Percentiles rank a stretch among this genome's conserved stretches.
phyloP scores from a whole-genome alignment of 129 eudicot genomes.

The Daucus carota region DNA sequence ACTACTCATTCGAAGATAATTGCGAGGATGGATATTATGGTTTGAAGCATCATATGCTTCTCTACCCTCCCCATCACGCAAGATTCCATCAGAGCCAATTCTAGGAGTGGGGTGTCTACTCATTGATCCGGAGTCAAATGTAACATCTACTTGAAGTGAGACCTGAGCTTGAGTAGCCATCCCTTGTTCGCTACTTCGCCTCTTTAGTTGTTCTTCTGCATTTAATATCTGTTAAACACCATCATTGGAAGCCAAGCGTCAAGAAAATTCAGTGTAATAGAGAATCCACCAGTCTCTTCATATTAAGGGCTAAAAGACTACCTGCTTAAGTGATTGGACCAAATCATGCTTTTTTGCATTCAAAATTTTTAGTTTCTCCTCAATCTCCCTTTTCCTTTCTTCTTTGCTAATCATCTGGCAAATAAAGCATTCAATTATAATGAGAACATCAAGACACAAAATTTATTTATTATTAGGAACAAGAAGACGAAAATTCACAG shows the following conservation, averaged over 20 bases:
- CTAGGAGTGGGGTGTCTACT: slow-evolving; percentile 60
- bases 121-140: slow-evolving; percentile 73
- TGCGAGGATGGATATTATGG: slow-evolving; percentile 47
- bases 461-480: not conserved
- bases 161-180: slow-evolving; percentile 37
- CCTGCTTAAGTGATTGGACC: slow-evolving; percentile 91
- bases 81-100: slow-evolving; percentile 57
- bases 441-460: not conserved
- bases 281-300: not conserved
- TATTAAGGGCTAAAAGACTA: slow-evolving; percentile 14
- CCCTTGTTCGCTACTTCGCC: slow-evolving; percentile 54
- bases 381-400: slow-evolving; percentile 66
- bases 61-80: slow-evolving; percentile 44
- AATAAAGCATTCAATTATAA: not conserved
- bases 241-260: slow-evolving; percentile 1
- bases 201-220: slow-evolving; percentile 87
- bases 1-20: slow-evolving; percentile 61
- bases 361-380: slow-evolving; percentile 63
- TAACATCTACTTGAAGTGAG: slow-evolving; percentile 71
- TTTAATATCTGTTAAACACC: slow-evolving; percentile 48
- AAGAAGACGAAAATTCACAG: not conserved
- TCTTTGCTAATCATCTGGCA: slow-evolving; percentile 39
- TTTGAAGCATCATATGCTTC: slow-evolving; percentile 53
- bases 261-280: not conserved
- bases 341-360: slow-evolving; percentile 76